phyloP scores from a whole-genome alignment of 768 basidiomycete genomes.

The Kwoniella shandongensis region DNA sequence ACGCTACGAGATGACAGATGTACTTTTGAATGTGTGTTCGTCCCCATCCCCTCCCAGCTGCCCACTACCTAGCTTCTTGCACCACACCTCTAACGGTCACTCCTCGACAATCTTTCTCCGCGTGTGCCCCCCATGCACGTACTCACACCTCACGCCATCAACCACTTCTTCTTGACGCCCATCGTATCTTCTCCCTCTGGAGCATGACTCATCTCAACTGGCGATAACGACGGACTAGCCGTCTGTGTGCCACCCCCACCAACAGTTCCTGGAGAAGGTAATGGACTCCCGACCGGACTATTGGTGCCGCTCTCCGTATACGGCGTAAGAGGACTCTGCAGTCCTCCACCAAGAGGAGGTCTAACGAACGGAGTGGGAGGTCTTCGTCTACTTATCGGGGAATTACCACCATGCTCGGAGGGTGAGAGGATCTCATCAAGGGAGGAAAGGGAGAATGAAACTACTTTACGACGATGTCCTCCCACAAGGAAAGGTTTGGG shows the following conservation, averaged over 20 bases:
- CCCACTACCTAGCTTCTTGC: no score
- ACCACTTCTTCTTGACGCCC: conserved; percentile 27
- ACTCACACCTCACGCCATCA: conserved; percentile 21
- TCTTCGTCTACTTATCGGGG: conserved; percentile 2
- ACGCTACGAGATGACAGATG: no score
- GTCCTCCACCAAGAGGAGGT: background rate
- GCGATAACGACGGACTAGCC: background rate
- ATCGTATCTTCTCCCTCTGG: conserved; percentile 18
- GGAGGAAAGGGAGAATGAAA: conserved; percentile 22
- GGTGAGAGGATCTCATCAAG: conserved; percentile 23
- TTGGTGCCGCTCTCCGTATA: background rate
- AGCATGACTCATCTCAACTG: conserved; percentile 8
- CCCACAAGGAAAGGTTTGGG: conserved; percentile 8
- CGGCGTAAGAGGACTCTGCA: background rate
- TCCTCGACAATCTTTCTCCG: no score
- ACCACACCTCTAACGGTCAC: no score
- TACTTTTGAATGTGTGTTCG: no score
- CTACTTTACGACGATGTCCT: background rate
- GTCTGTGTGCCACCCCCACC: background rate
- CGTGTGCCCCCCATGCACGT: no score
- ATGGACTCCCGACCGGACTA: background rate
- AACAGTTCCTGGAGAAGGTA: no score
- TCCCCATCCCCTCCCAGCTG: no score
- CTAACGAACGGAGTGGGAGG: conserved; percentile 25
- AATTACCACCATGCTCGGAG: background rate